phyloP scores from a whole-genome alignment of 306 rosid genomes.

The Casuarina cunninghamiana region DNA sequence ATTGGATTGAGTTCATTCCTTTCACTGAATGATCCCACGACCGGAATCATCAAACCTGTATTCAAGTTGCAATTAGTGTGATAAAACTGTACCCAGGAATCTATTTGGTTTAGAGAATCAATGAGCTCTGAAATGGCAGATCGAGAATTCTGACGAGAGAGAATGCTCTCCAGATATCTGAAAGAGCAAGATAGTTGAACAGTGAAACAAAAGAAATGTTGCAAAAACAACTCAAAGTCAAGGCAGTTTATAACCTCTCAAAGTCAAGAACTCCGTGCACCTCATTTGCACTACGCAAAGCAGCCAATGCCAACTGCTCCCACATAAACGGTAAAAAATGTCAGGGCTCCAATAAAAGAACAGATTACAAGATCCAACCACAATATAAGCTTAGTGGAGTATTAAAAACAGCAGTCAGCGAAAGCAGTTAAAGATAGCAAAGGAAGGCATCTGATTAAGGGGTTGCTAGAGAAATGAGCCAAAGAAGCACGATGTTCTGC shows the following conservation, averaged over 20 bases:
- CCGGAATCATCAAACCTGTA: not conserved
- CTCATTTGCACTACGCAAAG: conserved; percentile 67
- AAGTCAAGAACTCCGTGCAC: conserved; percentile 63
- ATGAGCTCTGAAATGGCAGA: conserved; percentile 64
- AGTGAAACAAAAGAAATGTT: conserved; percentile 4
- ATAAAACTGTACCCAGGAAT: conserved; percentile 63
- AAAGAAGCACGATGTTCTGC: not conserved
- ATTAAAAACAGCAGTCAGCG: not conserved
- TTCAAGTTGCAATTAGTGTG: conserved; percentile 4
- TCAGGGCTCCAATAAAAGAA: conserved; percentile 5
- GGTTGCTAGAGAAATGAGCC: not conserved
- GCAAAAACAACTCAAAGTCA: not conserved
- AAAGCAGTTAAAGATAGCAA: not conserved
- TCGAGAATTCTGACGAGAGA: conserved; percentile 52
- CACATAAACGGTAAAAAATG: conserved; percentile 21
- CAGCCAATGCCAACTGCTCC: conserved; percentile 81
- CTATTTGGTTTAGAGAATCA: conserved; percentile 58
- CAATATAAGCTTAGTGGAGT: not conserved
- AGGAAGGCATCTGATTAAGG: not conserved
- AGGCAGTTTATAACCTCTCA: conserved; percentile 49
- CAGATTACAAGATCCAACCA: conserved; percentile 17
- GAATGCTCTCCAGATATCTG: conserved; percentile 61
- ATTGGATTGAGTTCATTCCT: not conserved
- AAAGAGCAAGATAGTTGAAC: conserved; percentile 19
- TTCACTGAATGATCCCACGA: not conserved